Base-by-base conservation (phyloP, 306 rosid genomes). In the Cicer yamashitae region DNA sequence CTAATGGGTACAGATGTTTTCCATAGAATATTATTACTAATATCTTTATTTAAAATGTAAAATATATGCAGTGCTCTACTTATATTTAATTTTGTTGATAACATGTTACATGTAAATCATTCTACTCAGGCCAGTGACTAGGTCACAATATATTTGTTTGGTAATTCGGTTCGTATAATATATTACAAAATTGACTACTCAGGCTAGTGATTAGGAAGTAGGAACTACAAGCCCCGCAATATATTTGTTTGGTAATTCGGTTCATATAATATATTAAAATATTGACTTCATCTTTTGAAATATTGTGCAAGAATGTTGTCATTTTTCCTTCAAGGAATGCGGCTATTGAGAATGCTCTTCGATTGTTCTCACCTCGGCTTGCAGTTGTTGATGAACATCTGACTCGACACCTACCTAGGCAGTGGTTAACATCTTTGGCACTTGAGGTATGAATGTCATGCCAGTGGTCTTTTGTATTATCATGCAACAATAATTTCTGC, bases 381-480 rank as follows among this genome's bases (percentile, higher is more conserved):
- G 99, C 96, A 77, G 74, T 94, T 85, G 99, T 94, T 70, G 99
- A 94, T 77, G 97, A 94, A 87, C 90, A 90, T 88, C 89, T 94
- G 68, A 92, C 96, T 58, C 92, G 90, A 25, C 87, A 91, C 74
- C 91, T 94, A 40, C 97, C 99, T 13, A 81, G 83, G 86, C 83
- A 83, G 56, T 94, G 99, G 99, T 74, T 92, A 83, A 92, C 93
- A 66, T 87, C 97, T 73, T 83, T 88, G 76, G 87, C 81, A 25
- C 77, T 90, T 74, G 83, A 89, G 96, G 99, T 92, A 85, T 76
- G 74, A 70, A 72, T 30, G 80, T 66, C 61, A 60, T 69, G 54
- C 70, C 64, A 44, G 43, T 37, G 9, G n/a, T 6, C 56, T 60
- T 74, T 56, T 64, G 30, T 56, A 20, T 67, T 67, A 46, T 60